Percentiles rank a stretch among this genome's conserved stretches.
Evolutionary conservation across 192 early-diverging fungal species (phyloP).

Genomic region (Dissophora ornata): DNA sequence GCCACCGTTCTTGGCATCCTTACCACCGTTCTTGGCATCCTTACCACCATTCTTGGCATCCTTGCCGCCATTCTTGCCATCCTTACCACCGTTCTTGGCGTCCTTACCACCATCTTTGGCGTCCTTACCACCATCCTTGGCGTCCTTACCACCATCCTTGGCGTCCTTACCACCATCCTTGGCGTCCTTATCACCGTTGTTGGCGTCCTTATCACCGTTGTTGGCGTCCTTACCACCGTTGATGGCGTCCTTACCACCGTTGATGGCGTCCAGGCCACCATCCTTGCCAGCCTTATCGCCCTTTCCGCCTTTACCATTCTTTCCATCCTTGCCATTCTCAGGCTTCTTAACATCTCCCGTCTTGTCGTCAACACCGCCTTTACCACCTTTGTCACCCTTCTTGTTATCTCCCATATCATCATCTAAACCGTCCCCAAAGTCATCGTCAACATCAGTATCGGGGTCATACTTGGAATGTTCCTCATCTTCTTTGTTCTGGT

Average conservation of each 20-base stretch:
- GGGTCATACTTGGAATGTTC: conserved; percentile 25
- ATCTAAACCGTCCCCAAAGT: background rate
- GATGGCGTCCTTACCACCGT: background rate
- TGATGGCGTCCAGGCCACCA: background rate
- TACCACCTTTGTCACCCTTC: conserved; percentile 6
- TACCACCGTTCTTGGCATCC: conserved; percentile 5
- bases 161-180: conserved; percentile 10
- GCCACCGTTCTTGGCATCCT: conserved; percentile 10
- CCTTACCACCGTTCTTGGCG: conserved; percentile 11
- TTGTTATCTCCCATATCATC: background rate
- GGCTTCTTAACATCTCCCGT: background rate
- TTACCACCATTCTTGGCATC: conserved; percentile 17
- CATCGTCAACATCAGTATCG: background rate
- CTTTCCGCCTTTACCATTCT: background rate
- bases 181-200: background rate
- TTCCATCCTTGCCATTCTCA: background rate
- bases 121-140: background rate
- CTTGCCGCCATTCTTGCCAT: conserved; percentile 16
- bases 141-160: background rate
- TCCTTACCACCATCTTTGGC: background rate
- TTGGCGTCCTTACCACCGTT: background rate
- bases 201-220: background rate
- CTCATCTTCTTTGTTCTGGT: conserved; percentile 21
- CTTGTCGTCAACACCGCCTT: background rate
- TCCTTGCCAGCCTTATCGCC: background rate